Conservation (phyloP, 2,329 filamentous ascomycete species). For the Fusarium sp. region DNA sequence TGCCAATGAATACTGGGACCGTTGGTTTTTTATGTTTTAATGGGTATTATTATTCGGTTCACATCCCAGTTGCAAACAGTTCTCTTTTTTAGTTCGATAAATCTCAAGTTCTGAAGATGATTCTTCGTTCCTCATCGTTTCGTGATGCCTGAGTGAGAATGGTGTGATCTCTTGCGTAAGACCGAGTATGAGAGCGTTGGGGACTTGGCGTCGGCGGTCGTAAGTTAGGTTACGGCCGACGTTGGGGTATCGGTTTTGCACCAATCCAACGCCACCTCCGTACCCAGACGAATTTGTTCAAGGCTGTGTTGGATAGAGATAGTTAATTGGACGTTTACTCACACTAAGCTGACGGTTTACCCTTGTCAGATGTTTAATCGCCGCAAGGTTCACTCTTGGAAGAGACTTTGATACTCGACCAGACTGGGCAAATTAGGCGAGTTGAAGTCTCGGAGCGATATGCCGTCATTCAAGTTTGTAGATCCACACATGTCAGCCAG, state of each 20-base stretch:
- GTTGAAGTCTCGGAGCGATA: background rate
- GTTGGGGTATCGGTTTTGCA: background rate
- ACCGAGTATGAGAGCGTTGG: background rate
- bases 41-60: conserved; percentile 25
- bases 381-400: background rate
- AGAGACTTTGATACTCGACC: background rate
- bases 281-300: background rate
- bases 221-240: background rate
- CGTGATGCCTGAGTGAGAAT: background rate
- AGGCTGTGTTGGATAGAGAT: background rate
- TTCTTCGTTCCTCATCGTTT: background rate
- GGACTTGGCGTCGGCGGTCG: background rate
- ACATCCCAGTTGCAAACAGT: conserved; percentile 15
- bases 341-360: background rate
- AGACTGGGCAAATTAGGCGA: background rate
- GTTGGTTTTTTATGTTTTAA: conserved; percentile 33
- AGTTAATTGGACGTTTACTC: background rate
- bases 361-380: background rate
- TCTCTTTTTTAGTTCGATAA: background rate
- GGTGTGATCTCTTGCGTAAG: background rate
- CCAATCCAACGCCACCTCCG: background rate
- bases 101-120: background rate
- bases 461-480: background rate
- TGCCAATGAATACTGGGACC: conserved; percentile 26
- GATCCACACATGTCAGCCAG: background rate